phyloP scores from a whole-genome alignment of 2,329 filamentous ascomycete species.

The Fusarium oligoseptatum region DNA sequence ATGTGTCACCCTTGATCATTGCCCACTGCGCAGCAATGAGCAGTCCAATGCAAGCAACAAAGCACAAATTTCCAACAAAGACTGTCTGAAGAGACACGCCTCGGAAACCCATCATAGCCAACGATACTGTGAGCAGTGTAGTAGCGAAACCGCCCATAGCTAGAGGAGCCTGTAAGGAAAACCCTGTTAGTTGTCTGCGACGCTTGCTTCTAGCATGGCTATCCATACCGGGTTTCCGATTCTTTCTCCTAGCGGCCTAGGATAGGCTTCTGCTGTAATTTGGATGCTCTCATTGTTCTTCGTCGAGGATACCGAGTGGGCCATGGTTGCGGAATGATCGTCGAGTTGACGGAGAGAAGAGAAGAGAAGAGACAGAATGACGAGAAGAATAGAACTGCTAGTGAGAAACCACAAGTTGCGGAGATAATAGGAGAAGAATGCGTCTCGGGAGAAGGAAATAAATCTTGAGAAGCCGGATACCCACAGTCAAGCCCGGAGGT shows the following conservation, averaged over 20 bases:
- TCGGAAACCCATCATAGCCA: conserved; percentile 47
- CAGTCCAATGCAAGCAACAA: conserved; percentile 43
- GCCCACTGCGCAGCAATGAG: conserved; percentile 47
- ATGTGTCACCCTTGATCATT: conserved; percentile 45
- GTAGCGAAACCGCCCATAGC: conserved; percentile 48
- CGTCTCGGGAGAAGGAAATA: neutral
- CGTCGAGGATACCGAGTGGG: conserved; percentile 6
- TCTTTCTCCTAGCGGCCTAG: neutral
- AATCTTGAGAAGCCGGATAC: neutral
- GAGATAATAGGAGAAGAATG: neutral
- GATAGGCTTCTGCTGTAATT: conserved; percentile 1
- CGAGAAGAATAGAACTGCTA: neutral
- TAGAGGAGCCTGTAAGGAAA: conserved; percentile 23
- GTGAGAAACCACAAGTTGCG: neutral
- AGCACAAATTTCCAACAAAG: conserved; percentile 46
- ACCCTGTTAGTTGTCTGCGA: neutral
- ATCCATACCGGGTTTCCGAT: conserved; percentile 25
- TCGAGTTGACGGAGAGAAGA: neutral
- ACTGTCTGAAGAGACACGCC: conserved; percentile 42
- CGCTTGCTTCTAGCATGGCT: neutral
- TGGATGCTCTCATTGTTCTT: conserved; percentile 12
- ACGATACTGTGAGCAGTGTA: conserved; percentile 41
- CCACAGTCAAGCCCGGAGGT: neutral
- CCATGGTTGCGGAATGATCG: conserved; percentile 1
- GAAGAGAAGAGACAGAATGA: neutral